Evolutionary conservation across 257 asterid species (phyloP).

Genomic region (Petunia axillaris): DNA sequence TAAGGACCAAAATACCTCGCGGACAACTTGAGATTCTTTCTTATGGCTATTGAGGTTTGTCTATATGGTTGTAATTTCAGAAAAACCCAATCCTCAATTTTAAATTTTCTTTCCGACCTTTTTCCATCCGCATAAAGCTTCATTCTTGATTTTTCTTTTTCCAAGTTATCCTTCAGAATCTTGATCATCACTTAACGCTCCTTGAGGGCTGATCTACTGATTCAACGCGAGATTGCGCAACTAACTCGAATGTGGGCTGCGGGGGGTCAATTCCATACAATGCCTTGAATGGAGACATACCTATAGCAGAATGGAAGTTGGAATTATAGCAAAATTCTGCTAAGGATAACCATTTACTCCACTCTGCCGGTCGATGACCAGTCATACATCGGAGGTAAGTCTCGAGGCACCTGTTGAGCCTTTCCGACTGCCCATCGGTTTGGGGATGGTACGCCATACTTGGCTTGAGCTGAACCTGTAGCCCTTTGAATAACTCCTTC

Average conservation of each 20-base stretch:
- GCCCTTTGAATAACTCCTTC: not conserved
- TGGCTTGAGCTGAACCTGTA: not conserved
- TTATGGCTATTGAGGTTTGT: not conserved
- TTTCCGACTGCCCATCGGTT: slow-evolving; percentile 12
- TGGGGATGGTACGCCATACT: slow-evolving; percentile 7
- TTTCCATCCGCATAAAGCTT: not conserved
- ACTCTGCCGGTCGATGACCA: not conserved
- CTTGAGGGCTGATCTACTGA: too few species aligned
- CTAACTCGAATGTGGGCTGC: too few species aligned
- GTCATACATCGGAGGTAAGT: too few species aligned
- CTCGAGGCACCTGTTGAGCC: too few species aligned
- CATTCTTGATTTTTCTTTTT: not conserved
- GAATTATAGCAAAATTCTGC: slow-evolving; percentile 17
- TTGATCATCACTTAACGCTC: not conserved
- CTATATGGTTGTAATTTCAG: slow-evolving; percentile 18
- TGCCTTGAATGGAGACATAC: too few species aligned
- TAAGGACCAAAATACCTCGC: not conserved
- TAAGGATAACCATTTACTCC: not conserved
- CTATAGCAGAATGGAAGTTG: too few species aligned
- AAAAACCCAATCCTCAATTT: not conserved
- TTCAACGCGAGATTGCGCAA: too few species aligned
- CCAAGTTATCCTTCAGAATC: not conserved
- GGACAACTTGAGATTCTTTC: not conserved
- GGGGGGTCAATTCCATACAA: too few species aligned
- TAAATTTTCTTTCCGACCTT: not conserved